phyloP scores from a whole-genome alignment of 306 rosid genomes.

The Malus sylvestris region DNA sequence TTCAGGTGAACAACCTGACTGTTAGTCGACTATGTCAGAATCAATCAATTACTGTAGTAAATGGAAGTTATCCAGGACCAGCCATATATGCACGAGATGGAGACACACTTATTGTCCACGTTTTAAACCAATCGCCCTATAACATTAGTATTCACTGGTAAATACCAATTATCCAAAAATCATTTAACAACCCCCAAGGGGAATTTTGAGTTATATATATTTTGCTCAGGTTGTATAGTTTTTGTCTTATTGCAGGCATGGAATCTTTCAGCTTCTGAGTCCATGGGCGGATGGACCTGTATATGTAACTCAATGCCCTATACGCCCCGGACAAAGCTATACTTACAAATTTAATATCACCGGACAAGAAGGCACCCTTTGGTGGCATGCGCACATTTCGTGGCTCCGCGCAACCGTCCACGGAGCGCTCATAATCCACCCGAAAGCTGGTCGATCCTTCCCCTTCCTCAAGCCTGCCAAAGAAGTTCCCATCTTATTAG shows the following conservation, averaged over 20 bases:
- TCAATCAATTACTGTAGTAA: constrained; percentile 43
- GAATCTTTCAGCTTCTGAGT: constrained; percentile 41
- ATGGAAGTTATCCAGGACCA: constrained; percentile 48
- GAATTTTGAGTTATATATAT: not conserved
- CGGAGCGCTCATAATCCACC: constrained; percentile 57
- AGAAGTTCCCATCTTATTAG: constrained; percentile 49
- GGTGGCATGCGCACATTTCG: constrained; percentile 70
- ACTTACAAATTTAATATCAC: constrained; percentile 43
- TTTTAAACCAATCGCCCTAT: constrained; percentile 43
- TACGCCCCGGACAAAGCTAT: constrained; percentile 30
- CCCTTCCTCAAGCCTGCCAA: constrained; percentile 35
- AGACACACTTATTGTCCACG: constrained; percentile 44
- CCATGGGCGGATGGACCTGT: constrained; percentile 77
- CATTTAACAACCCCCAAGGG: no score
- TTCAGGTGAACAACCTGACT: constrained; percentile 34
- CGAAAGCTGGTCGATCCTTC: constrained; percentile 19
- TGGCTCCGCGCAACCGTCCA: constrained; percentile 57
- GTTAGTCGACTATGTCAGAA: constrained; percentile 29
- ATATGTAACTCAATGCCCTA: constrained; percentile 64
- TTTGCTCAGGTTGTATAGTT: not conserved
- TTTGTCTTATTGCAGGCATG: constrained; percentile 47
- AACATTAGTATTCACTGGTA: constrained; percentile 55
- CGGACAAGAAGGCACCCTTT: constrained; percentile 69
- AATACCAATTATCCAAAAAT: not conserved
- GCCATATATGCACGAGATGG: constrained; percentile 32